These are phyloP conservation scores for Pulveroboletus frians DNA, from an alignment of 768 basidiomycete genomes.

Conservation along the genomic window DNA sequence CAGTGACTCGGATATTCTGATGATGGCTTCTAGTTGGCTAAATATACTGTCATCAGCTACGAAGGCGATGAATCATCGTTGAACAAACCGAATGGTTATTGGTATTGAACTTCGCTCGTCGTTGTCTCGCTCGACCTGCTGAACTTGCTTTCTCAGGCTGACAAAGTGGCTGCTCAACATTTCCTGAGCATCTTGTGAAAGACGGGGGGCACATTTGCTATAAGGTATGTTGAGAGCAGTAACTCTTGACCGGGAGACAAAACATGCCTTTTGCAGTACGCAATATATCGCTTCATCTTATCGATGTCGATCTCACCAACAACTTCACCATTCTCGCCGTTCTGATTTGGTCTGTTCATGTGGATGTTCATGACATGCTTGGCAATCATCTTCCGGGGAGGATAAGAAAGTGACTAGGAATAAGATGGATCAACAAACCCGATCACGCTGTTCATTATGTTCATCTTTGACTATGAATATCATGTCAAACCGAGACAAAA, in stretches of 20 bases:
- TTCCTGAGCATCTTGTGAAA: conserved; percentile 91
- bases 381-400: conserved; percentile 71
- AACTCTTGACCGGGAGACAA: not conserved
- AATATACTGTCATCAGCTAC: conserved; percentile 1
- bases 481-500: conserved; percentile 98
- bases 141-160: conserved; percentile 84
- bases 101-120: conserved; percentile 98
- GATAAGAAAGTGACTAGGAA: not conserved
- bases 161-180: conserved; percentile 97
- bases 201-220: conserved; percentile 93
- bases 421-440: conserved; percentile 43
- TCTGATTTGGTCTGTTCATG: conserved; percentile 82
- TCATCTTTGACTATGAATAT: conserved; percentile 99
- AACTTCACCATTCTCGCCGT: conserved; percentile 53
- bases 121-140: conserved; percentile 93
- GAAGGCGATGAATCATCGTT: not conserved
- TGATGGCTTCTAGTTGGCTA: conserved; percentile 95
- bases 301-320: conserved; percentile 92
- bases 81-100: conserved; percentile 86
- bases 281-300: conserved; percentile 97
- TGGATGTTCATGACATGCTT: conserved; percentile 98
- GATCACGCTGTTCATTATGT: conserved; percentile 90
- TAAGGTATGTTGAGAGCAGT: not conserved
- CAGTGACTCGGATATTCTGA: conserved; percentile 95
- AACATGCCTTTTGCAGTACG: conserved; percentile 88